Percentiles rank a stretch among this genome's conserved stretches.
phyloP scores from a whole-genome alignment of 2,329 filamentous ascomycete genomes.

The Dactylonectria estremocensis region DNA sequence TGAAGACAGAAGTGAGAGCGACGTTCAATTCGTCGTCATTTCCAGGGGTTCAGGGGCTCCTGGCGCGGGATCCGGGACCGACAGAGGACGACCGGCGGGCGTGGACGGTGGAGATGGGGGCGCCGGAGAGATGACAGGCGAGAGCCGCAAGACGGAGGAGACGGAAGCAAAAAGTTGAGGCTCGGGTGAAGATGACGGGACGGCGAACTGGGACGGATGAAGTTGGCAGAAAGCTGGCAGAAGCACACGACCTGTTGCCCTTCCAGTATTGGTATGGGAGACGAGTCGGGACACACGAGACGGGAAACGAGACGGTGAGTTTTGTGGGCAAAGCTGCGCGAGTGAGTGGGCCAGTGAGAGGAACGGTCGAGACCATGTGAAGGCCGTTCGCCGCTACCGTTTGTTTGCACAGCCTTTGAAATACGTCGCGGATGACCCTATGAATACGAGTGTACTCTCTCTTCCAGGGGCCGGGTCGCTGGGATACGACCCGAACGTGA shows the following conservation, averaged over 20 bases:
- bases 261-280: constrained; percentile 44
- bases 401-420: background rate
- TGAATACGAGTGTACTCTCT: background rate
- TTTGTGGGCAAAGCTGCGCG: constrained; percentile 44
- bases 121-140: constrained; percentile 33
- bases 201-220: constrained; percentile 34
- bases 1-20: constrained; percentile 12
- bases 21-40: constrained; percentile 34
- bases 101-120: constrained; percentile 40
- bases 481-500: background rate
- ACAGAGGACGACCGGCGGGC: constrained; percentile 41
- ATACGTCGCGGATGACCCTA: background rate
- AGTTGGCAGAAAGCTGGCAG: constrained; percentile 34
- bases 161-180: constrained; percentile 6
- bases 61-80: constrained; percentile 41
- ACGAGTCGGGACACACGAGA: too few species aligned
- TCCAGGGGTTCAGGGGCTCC: constrained; percentile 37
- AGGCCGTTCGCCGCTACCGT: constrained; percentile 36
- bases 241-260: constrained; percentile 59
- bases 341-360: constrained; percentile 50
- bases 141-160: constrained; percentile 26
- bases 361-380: constrained; percentile 49
- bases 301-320: constrained; percentile 37
- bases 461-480: background rate
- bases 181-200: constrained; percentile 21